Conservation (phyloP, 306 rosid species). For the Pueraria montana region DNA sequence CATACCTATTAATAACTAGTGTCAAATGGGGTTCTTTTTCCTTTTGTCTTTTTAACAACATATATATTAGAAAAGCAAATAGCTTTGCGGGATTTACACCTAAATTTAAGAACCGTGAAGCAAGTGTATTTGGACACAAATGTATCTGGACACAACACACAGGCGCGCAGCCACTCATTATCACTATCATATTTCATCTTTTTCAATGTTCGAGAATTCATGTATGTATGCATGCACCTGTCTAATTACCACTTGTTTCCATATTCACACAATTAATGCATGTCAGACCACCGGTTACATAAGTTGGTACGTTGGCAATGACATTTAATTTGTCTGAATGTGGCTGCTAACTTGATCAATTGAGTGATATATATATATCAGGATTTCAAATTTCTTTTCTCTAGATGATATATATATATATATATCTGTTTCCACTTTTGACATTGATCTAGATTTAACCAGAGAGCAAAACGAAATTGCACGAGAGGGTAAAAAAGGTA, state of each 20-base stretch:
- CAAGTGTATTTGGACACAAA: slow-evolving; percentile 35
- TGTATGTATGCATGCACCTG: slow-evolving; percentile 13
- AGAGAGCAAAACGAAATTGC: neutral
- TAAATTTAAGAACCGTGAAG: neutral
- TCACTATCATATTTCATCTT: neutral
- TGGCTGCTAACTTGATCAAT: neutral
- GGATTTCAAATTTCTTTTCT: no score
- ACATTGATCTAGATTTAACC: neutral
- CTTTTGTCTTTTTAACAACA: neutral
- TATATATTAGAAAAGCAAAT: neutral
- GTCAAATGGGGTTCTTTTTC: neutral
- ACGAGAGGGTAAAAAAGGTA: neutral
- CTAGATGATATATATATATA: no score
- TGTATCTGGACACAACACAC: slow-evolving; percentile 27
- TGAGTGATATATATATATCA: neutral
- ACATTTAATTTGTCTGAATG: neutral
- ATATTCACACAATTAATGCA: neutral
- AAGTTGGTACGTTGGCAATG: neutral
- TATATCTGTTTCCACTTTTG: neutral
- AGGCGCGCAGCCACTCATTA: slow-evolving; percentile 22
- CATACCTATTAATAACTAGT: neutral
- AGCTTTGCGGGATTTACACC: neutral
- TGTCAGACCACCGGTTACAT: neutral
- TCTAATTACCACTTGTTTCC: neutral
- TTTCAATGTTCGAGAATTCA: neutral